phyloP scores from a whole-genome alignment of 768 basidiomycete species.

The Russula dissimulans region DNA sequence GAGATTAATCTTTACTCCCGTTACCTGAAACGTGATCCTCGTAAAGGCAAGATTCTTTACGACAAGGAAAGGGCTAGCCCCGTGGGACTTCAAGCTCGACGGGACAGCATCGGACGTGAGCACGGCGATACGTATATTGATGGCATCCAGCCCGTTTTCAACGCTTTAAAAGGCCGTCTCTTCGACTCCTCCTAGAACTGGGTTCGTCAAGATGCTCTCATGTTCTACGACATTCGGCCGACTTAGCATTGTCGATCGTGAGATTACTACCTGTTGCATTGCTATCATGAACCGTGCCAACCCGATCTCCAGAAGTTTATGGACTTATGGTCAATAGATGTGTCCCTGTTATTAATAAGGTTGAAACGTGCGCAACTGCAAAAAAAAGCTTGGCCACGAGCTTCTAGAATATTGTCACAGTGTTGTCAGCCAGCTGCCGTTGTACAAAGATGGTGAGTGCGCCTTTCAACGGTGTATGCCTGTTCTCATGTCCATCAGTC shows the following conservation, averaged over 20 bases:
- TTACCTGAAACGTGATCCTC: conserved; percentile 71
- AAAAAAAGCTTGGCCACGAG: conserved; percentile 98
- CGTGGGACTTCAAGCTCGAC: conserved; percentile 64
- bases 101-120: conserved; percentile 38
- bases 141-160: too few species aligned
- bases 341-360: conserved; percentile 66
- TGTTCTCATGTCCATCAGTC: conserved; percentile 22
- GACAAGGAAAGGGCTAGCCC: conserved; percentile 78
- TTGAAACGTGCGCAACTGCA: conserved; percentile 86
- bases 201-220: too few species aligned
- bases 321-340: conserved; percentile 91
- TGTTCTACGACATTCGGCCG: conserved; percentile 44
- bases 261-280: conserved; percentile 95
- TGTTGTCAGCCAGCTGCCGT: conserved; percentile 68
- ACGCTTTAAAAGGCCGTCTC: too few species aligned
- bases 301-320: conserved; percentile 87
- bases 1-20: too few species aligned
- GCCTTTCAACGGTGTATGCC: not conserved
- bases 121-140: too few species aligned
- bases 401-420: conserved; percentile 89
- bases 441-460: conserved; percentile 90
- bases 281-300: conserved; percentile 97
- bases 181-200: too few species aligned
- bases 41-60: conserved; percentile 82
- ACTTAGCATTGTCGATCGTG: conserved; percentile 87